These are phyloP conservation scores for Vanrija pseudolonga DNA, from an alignment of 1,284 basidiomycete genomes.

Conservation along the genomic window DNA sequence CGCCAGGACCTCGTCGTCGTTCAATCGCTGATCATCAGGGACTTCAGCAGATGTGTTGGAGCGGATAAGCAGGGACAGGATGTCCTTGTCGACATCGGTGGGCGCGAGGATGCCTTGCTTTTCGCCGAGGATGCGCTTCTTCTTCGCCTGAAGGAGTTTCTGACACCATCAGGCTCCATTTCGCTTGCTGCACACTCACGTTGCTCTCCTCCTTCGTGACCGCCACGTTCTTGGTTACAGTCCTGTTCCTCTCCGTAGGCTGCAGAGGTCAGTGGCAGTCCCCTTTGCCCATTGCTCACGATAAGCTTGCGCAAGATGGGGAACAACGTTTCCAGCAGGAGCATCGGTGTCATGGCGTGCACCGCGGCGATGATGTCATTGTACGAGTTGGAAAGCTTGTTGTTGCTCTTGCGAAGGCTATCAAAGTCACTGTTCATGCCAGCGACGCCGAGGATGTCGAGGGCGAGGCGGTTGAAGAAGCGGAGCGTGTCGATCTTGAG, in stretches of 20 bases:
- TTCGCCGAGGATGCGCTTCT: slow-evolving; percentile 31
- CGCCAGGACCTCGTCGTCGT: slow-evolving; percentile 62
- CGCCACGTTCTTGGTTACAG: too few relatives aligned
- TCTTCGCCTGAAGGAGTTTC: slow-evolving; percentile 57
- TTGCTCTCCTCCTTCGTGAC: too few relatives aligned
- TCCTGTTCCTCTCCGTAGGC: neutral
- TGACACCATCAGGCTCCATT: neutral
- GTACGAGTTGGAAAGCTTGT: slow-evolving; percentile 58
- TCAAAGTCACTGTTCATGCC: slow-evolving; percentile 66
- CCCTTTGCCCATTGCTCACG: too few relatives aligned
- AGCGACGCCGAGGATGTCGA: slow-evolving; percentile 69
- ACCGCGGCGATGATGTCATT: slow-evolving; percentile 53
- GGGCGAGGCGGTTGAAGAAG: slow-evolving; percentile 63
- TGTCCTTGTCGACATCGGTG: slow-evolving; percentile 49
- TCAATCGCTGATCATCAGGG: slow-evolving; percentile 57
- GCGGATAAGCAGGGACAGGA: slow-evolving; percentile 55
- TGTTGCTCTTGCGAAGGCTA: slow-evolving; percentile 42
- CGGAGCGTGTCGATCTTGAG: slow-evolving; percentile 57
- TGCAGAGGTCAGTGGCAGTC: neutral
- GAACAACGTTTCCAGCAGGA: slow-evolving; percentile 50
- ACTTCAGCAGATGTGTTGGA: slow-evolving; percentile 60
- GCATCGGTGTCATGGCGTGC: neutral
- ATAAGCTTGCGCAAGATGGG: slow-evolving; percentile 51
- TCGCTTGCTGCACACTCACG: neutral
- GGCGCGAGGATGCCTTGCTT: too few relatives aligned